Base-by-base conservation (phyloP, 768 basidiomycete genomes). In the Cubamyces lactineus region DNA sequence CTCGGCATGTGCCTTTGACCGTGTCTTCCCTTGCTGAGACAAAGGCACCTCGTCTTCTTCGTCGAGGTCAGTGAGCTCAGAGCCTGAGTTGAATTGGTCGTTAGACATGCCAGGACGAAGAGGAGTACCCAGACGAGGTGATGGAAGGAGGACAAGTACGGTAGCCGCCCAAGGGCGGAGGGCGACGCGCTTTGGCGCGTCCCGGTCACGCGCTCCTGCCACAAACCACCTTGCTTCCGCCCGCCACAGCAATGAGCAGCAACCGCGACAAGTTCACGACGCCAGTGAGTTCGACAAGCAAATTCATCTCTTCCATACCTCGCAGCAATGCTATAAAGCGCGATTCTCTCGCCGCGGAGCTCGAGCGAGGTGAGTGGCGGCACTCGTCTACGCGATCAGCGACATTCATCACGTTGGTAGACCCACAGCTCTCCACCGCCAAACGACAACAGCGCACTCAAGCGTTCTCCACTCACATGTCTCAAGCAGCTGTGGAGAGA, bases 401-500 rank as follows among this genome's bases (percentile, higher is more conserved):
- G 38, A 41, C 45, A 28, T 47, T 49, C 34, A 57, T 59, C 61
- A 61, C 19, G 63, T 56, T 63, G 62, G 19, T 70, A 90, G 87
- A 90, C 68, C 85, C 86, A 2, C 85, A 88, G 46, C 78, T 84
- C 40, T 86, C 86, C 2, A 79, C 84, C 0, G 81, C 88, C 13
- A 91, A 88, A 71, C 82, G 88, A 12, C 86, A 85, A 50, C 86
- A 87, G 65, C 83, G 86, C n/a, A 70, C 81, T 0, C 84, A 86
- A 64, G 80, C 83, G 0, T 85, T 92, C 67, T 79, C 83, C 0
- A 83, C 87, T 0, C 81, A 84, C 54, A 78, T 90, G 66, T 75
- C 84, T 2, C 84, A 86, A 64, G 81, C 88, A 2, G 77, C 82
- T 0, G 77, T 92, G 17, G 89, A 92, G 67, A 77, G 91, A n/a